Base-by-base conservation (phyloP, 1,139 yeast genomes). In the Kodamaea derodonti region DNA sequence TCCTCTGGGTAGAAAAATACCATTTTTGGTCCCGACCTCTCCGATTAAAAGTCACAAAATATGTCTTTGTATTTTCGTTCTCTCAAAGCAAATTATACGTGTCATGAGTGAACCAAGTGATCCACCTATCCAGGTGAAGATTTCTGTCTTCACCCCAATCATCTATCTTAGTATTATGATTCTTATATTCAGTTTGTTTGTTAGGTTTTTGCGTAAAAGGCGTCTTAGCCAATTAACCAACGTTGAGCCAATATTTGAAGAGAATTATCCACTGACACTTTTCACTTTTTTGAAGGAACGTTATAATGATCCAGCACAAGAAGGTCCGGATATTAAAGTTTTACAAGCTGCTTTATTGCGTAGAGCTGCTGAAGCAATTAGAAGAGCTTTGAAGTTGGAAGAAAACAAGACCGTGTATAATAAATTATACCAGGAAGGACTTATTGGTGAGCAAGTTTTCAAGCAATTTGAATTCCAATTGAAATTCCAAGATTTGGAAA, bases 361-460 rank as follows among this genome's bases (percentile, higher is more conserved):
- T 51, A 69, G 90, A 58, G 88, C 86, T 1, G 77, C 80, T 11
- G 92, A 84, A 57, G 84, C 83, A 28, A 65, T 84, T 38, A 72
- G 85, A 46, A 69, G 87, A 46, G 64, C 83, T 47, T 66, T 83
- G 58, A 75, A 79, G 51, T 65, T 88, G 57, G 84, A 87, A 56
- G 90, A 84, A 49, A 67, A 74, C 45, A 84, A 82, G 56, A 81
- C 82, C 4, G 76, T 73, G 34, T 75, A 86, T 50, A 77, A 76
- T 35, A 69, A 74, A 33, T 68, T 92, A 43, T 90, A 88, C 56
- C 94, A 90, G 52, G 80, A 78, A 36, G 97, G 97, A 1, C 78
- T 90, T 23, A 80, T 92, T 42, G 97, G 97, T 24, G 97, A 92
- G 51, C 95, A 85, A 38, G 68, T 85, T 30, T 84, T 77, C 72